Percentiles rank a stretch among this genome's conserved stretches.
These are phyloP conservation scores for Penicillium sp. DNA, from an alignment of 2,329 filamentous ascomycete genomes.

Conservation along the genomic window DNA sequence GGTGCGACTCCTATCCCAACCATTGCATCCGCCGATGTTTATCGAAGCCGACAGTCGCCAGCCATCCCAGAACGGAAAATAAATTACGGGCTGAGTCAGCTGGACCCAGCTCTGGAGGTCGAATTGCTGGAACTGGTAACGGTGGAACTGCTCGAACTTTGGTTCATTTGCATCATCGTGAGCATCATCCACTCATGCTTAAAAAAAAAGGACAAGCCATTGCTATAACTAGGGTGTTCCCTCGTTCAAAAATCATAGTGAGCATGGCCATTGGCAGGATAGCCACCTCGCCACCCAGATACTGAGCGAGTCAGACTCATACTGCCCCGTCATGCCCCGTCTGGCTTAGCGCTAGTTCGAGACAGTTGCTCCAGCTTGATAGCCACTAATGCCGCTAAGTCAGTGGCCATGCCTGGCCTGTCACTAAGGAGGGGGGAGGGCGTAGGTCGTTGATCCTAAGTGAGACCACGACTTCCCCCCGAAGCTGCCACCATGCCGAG, in stretches of 20 bases:
- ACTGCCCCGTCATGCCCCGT: not conserved
- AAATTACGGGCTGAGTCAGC: conserved; percentile 26
- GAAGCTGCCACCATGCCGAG: not conserved
- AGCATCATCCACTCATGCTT: conserved; percentile 25
- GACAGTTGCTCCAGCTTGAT: conserved; percentile 22
- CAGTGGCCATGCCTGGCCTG: conserved; percentile 1
- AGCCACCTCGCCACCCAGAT: not conserved
- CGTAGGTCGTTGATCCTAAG: not conserved
- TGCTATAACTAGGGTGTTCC: too few relatives aligned
- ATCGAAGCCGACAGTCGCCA: conserved; percentile 3
- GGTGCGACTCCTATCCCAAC: not conserved
- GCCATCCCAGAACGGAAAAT: conserved; percentile 5
- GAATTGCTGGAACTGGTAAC: not conserved
- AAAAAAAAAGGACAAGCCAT: not conserved
- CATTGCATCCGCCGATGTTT: conserved; percentile 3
- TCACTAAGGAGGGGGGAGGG: not conserved
- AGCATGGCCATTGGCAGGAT: not conserved
- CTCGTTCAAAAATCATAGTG: not conserved
- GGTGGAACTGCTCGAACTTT: conserved; percentile 12
- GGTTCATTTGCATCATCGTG: conserved; percentile 31
- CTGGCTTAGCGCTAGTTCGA: conserved; percentile 1
- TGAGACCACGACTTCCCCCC: not conserved
- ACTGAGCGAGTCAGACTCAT: not conserved
- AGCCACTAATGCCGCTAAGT: conserved; percentile 12
- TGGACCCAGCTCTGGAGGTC: conserved; percentile 5